Percentiles rank a stretch among this genome's conserved stretches.
Conservation (phyloP, 2,329 filamentous ascomycete genomes). For the Pseudocercospora ulei region DNA sequence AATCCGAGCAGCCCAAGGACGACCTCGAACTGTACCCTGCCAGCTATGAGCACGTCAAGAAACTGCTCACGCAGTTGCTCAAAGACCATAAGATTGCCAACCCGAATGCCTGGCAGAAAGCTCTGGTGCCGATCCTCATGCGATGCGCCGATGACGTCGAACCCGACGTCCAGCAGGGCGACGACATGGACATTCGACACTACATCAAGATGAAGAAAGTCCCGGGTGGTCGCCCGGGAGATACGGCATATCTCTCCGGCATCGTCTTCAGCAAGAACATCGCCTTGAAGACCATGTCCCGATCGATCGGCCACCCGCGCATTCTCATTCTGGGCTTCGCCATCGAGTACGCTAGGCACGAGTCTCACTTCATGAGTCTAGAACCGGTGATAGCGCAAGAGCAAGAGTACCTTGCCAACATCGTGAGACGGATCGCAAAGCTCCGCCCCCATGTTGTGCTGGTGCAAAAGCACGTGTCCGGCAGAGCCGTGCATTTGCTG, state of each 20-base stretch:
- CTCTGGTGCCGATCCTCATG: constrained; percentile 78
- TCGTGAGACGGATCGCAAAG: constrained; percentile 83
- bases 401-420: constrained; percentile 80
- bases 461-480: constrained; percentile 88
- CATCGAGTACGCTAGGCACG: constrained; percentile 88
- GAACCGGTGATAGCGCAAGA: constrained; percentile 96
- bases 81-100: constrained; percentile 66
- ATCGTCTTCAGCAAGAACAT: constrained; percentile 97
- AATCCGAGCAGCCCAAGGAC: constrained; percentile 30
- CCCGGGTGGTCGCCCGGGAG: constrained; percentile 74
- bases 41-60: constrained; percentile 79
- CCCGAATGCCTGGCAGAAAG: constrained; percentile 72
- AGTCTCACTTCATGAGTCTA: constrained; percentile 93
- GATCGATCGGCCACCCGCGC: constrained; percentile 70
- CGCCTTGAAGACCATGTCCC: constrained; percentile 89
- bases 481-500: constrained; percentile 77
- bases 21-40: constrained; percentile 72
- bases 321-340: constrained; percentile 91
- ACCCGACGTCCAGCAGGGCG: constrained; percentile 77
- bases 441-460: constrained; percentile 75
- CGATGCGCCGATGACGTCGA: constrained; percentile 90
- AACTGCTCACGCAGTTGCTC: constrained; percentile 72
- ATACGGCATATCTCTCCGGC: constrained; percentile 93
- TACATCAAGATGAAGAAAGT: constrained; percentile 98
- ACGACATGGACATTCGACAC: constrained; percentile 93